Evolutionary conservation across 2,329 filamentous ascomycete genomes (phyloP).

Genomic region (Colletotrichum liaoningense): DNA sequence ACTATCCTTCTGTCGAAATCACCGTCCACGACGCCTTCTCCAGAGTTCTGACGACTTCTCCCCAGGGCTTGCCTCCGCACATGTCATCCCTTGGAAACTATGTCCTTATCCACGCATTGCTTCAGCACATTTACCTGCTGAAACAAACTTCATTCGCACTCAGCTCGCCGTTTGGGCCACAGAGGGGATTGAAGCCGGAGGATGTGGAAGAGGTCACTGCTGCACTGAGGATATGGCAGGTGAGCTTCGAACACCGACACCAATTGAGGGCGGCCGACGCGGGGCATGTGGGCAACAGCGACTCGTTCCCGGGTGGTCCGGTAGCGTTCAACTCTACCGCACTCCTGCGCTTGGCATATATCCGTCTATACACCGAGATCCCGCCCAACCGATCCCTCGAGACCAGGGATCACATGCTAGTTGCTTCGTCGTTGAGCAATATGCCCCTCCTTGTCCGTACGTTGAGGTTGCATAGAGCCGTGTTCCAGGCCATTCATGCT

Average conservation of each 20-base stretch:
- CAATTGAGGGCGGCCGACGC: slow-evolving; percentile 62
- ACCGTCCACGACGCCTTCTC: slow-evolving; percentile 68
- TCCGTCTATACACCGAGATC: slow-evolving; percentile 74
- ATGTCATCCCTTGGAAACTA: slow-evolving; percentile 75
- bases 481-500: slow-evolving; percentile 76
- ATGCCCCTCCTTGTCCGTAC: slow-evolving; percentile 70
- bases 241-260: slow-evolving; percentile 67
- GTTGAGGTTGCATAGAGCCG: slow-evolving; percentile 69
- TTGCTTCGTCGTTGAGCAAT: slow-evolving; percentile 70
- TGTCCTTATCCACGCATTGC: slow-evolving; percentile 76
- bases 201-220: slow-evolving; percentile 68
- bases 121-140: slow-evolving; percentile 78
- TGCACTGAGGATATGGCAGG: slow-evolving; percentile 68
- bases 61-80: slow-evolving; percentile 59
- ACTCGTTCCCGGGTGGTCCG: slow-evolving; percentile 66
- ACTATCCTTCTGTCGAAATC: slow-evolving; percentile 62
- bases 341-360: slow-evolving; percentile 69
- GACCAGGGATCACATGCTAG: slow-evolving; percentile 70
- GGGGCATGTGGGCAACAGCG: slow-evolving; percentile 57
- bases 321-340: slow-evolving; percentile 76
- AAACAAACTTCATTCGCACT: slow-evolving; percentile 70
- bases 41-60: slow-evolving; percentile 63
- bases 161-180: slow-evolving; percentile 60
- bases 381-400: slow-evolving; percentile 72
- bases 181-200: slow-evolving; percentile 62